Percentiles rank a stretch among this genome's conserved stretches.
phyloP scores from a whole-genome alignment of 2,329 filamentous ascomycete genomes.

The Monosporascus cannonballus region DNA sequence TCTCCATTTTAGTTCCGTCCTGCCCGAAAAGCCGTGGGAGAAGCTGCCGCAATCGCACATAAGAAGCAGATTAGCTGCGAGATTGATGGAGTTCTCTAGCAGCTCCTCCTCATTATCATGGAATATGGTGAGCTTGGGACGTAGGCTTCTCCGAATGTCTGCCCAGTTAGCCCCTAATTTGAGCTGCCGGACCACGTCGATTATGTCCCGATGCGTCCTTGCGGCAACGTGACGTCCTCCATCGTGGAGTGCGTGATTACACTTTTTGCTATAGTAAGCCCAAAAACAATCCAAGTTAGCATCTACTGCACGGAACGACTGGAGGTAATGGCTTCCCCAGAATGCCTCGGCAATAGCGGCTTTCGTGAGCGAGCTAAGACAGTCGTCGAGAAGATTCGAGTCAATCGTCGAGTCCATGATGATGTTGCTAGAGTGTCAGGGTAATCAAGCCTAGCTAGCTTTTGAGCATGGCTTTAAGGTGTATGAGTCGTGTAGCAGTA shows the following conservation, averaged over 20 bases:
- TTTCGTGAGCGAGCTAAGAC: neutral
- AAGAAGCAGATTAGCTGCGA: conserved; percentile 1
- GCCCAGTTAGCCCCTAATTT: neutral
- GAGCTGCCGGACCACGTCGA: neutral
- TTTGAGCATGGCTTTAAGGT: too few relatives aligned
- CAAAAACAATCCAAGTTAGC: neutral
- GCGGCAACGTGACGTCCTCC: neutral
- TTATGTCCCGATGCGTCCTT: neutral
- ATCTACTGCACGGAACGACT: neutral
- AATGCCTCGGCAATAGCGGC: neutral
- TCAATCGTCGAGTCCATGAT: too few relatives aligned
- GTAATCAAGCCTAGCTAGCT: too few relatives aligned
- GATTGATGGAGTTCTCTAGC: neutral
- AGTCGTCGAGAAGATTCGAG: neutral
- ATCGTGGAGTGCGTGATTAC: neutral
- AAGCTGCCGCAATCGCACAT: conserved; percentile 1
- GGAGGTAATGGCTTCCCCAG: neutral
- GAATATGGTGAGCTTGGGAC: neutral
- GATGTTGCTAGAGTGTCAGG: too few relatives aligned
- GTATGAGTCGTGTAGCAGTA: too few relatives aligned
- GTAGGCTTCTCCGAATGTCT: neutral
- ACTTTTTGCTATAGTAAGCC: neutral
- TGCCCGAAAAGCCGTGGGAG: neutral
- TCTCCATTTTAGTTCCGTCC: conserved; percentile 2
- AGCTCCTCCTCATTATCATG: neutral